A percentile compares a stretch with the other conserved stretches of the same genome.
These are phyloP conservation scores for Themeda triandra DNA, from an alignment of 176 grass and related monocot species.

Conservation along the genomic window DNA sequence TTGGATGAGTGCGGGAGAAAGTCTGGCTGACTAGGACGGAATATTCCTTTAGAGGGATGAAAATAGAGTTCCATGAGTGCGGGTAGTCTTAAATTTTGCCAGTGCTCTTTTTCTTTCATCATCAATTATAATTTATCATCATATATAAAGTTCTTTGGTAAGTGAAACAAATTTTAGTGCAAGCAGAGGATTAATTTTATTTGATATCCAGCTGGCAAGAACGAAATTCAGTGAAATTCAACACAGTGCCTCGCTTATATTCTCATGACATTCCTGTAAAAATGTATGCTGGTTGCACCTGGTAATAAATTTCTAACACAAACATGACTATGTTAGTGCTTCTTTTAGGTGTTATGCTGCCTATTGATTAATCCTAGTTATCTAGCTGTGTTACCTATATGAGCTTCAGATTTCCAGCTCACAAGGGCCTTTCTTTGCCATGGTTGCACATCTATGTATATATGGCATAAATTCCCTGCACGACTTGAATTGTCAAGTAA, in stretches of 20 bases:
- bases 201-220: not conserved
- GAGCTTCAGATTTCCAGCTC: not conserved
- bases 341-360: conserved; percentile 8
- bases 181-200: conserved; percentile 7
- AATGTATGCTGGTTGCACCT: conserved; percentile 18
- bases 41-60: too few species aligned
- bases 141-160: not conserved
- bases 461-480: conserved; percentile 14
- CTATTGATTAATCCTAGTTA: conserved; percentile 5
- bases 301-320: conserved; percentile 2
- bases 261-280: conserved; percentile 5
- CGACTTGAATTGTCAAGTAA: conserved; percentile 17
- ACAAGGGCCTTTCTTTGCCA: conserved; percentile 14
- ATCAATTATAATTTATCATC: not conserved
- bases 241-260: not conserved
- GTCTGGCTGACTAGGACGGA: too few species aligned
- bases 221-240: not conserved
- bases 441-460: conserved; percentile 1
- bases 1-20: too few species aligned
- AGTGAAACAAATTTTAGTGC: conserved; percentile 14
- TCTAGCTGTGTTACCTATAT: not conserved
- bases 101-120: conserved; percentile 1
- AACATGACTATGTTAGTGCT: conserved; percentile 11
- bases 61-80: too few species aligned
- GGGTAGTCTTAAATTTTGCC: not conserved